Percentiles rank a stretch among this genome's conserved stretches.
phyloP scores from a whole-genome alignment of 1,139 yeast genomes.

The Scheffersomyces parashehatae region DNA sequence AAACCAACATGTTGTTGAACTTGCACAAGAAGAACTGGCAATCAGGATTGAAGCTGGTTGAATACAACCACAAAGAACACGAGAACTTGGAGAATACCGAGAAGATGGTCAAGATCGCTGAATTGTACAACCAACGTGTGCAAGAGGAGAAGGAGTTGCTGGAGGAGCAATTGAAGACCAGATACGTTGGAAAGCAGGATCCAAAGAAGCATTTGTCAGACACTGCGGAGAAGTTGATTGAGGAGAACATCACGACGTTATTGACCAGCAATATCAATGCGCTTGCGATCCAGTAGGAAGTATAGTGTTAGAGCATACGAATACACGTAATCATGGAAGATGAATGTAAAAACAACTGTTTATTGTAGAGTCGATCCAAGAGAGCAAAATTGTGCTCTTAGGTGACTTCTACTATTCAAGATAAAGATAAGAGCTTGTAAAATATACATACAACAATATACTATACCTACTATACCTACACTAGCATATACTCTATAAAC shows the following conservation, averaged over 20 bases:
- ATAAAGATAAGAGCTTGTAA: too few relatives aligned
- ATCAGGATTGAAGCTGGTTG: conserved; percentile 77
- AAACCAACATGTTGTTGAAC: conserved; percentile 91
- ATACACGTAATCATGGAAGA: not conserved
- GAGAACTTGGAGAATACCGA: conserved; percentile 72
- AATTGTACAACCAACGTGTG: conserved; percentile 85
- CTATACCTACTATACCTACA: too few relatives aligned
- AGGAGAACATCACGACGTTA: conserved; percentile 84
- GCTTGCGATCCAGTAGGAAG: conserved; percentile 63
- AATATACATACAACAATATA: too few relatives aligned
- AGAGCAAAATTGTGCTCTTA: not conserved
- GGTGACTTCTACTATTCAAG: too few relatives aligned
- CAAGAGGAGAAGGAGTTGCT: conserved; percentile 88
- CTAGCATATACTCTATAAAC: too few relatives aligned
- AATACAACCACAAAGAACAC: conserved; percentile 77
- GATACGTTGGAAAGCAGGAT: conserved; percentile 98
- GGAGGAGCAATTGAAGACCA: conserved; percentile 87
- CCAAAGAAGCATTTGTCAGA: conserved; percentile 96
- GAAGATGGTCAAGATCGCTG: conserved; percentile 86
- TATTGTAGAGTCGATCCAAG: not conserved
- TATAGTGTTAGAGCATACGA: not conserved
- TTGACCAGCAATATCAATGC: conserved; percentile 88
- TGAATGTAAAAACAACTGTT: not conserved
- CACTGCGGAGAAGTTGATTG: conserved; percentile 82
- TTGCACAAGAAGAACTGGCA: conserved; percentile 97